A percentile compares a stretch with the other conserved stretches of the same genome.
phyloP scores from a whole-genome alignment of 768 basidiomycete genomes.

The Cystobasidium ongulense region DNA sequence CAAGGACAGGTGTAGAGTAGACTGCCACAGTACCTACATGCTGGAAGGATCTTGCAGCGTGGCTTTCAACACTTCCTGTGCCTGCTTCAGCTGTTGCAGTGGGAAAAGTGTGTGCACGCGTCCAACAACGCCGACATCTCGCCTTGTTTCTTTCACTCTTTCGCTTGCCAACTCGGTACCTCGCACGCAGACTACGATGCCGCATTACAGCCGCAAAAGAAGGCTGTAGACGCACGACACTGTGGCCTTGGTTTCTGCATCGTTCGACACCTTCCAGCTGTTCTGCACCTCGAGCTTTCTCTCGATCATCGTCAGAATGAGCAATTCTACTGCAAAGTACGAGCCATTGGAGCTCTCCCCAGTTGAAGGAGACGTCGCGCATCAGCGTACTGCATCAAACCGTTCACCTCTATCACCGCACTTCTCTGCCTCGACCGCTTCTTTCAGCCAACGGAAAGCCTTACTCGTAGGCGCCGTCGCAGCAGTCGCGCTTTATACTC shows the following conservation, averaged over 20 bases:
- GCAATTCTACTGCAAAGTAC: background rate
- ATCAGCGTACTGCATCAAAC: background rate
- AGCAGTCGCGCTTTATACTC: background rate
- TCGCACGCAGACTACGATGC: too few relatives aligned
- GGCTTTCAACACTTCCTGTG: too few relatives aligned
- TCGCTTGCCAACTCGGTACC: too few relatives aligned
- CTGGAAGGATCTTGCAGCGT: too few relatives aligned
- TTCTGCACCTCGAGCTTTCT: background rate
- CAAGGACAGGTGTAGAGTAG: too few relatives aligned
- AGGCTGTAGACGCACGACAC: background rate
- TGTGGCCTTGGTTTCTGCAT: too few relatives aligned
- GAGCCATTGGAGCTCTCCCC: slow-evolving; percentile 4
- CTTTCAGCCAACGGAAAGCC: background rate
- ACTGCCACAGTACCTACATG: too few relatives aligned
- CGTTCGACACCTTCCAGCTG: too few relatives aligned
- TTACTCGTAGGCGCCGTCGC: background rate
- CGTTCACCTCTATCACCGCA: background rate
- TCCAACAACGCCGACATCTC: too few relatives aligned
- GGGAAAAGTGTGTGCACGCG: too few relatives aligned
- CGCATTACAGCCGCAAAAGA: background rate
- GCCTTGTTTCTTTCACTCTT: too few relatives aligned
- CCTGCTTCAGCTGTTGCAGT: too few relatives aligned
- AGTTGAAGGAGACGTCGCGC: background rate
- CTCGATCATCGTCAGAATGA: background rate
- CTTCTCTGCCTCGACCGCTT: background rate